A percentile compares a stretch with the other conserved stretches of the same genome.
Conservation (phyloP, 73 alveolate species). For the Paramecium tetraurelia region DNA sequence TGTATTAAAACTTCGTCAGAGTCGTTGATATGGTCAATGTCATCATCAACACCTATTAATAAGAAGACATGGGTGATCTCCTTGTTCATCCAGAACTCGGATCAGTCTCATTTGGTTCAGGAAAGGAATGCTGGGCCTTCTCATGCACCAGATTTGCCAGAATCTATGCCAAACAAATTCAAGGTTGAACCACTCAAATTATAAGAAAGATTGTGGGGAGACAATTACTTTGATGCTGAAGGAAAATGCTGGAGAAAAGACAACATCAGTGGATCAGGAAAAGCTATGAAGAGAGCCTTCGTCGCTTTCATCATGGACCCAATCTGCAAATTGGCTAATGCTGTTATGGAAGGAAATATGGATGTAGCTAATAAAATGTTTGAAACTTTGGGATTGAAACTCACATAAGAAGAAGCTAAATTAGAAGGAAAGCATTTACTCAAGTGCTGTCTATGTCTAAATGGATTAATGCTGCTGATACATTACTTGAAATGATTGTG, state of each 20-base stretch:
- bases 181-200: conserved; percentile 89
- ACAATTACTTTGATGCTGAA: conserved; percentile 96
- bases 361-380: conserved; percentile 88
- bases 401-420: conserved; percentile 91
- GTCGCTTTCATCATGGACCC: conserved; percentile 96
- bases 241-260: conserved; percentile 95
- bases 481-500: conserved; percentile 97
- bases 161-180: conserved; percentile 90
- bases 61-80: conserved; percentile 85
- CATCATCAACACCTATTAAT: conserved; percentile 89
- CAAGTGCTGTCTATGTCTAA: conserved; percentile 88
- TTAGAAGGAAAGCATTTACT: conserved; percentile 69
- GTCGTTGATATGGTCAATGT: conserved; percentile 97
- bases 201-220: conserved; percentile 98
- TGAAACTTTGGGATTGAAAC: conserved; percentile 89
- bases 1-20: conserved; percentile 88
- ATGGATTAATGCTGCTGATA: conserved; percentile 99
- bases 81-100: conserved; percentile 89
- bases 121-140: conserved; percentile 99
- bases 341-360: conserved; percentile 86
- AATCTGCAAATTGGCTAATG: conserved; percentile 86
- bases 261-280: conserved; percentile 82
- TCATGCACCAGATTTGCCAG: conserved; percentile 96
- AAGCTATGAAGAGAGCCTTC: conserved; percentile 90
- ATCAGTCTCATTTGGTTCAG: conserved; percentile 98